Evolutionary conservation across 2,329 filamentous ascomycete species (phyloP).

Genomic region (Neodidymelliopsis sp.): DNA sequence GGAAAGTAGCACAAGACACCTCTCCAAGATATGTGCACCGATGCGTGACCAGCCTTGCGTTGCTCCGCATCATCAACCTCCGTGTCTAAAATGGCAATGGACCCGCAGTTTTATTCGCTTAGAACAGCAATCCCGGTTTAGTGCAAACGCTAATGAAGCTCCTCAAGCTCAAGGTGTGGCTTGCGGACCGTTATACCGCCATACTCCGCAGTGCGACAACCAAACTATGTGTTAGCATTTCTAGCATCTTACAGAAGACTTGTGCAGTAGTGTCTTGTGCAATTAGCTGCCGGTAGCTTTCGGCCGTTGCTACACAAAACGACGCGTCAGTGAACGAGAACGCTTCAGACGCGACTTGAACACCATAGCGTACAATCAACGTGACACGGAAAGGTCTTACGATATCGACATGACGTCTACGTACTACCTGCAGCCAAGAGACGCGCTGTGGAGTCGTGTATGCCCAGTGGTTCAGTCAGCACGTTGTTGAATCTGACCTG

Average conservation of each 20-base stretch:
- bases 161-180: conserved; percentile 11
- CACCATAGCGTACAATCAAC: background rate
- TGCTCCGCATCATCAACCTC: no score
- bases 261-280: background rate
- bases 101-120: no score
- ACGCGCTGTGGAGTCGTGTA: background rate
- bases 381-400: background rate
- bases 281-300: background rate
- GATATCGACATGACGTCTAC: background rate
- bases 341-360: background rate
- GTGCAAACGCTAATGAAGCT: conserved; percentile 7
- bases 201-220: conserved; percentile 1
- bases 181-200: conserved; percentile 3
- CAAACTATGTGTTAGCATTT: background rate
- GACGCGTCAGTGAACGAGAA: background rate
- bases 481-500: conserved; percentile 7
- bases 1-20: no score
- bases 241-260: background rate
- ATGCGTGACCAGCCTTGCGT: no score
- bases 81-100: no score
- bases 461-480: background rate
- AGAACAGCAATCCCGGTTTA: conserved; percentile 2
- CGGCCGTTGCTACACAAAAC: background rate
- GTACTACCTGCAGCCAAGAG: conserved; percentile 7
- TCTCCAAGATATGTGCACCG: no score